Evolutionary conservation across 768 basidiomycete genomes (phyloP), one percentile per base, ranked within the genome.

Genomic region (Boletus edulis): DNA sequence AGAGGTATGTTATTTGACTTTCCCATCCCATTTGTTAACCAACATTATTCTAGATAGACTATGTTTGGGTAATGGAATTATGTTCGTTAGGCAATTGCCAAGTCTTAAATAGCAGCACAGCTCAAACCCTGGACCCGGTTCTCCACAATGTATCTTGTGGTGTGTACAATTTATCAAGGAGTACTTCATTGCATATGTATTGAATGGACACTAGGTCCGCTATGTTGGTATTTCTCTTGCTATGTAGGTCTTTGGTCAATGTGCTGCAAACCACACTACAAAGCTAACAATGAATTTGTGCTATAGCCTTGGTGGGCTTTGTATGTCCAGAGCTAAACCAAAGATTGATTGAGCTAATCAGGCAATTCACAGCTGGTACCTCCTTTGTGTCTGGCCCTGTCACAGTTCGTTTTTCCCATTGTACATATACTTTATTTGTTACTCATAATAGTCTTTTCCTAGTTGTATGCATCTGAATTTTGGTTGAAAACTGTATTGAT

Each of bases 61-160:
- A 60, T 44, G 32, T 63, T 24, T 63, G 62, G 62, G 62, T 63
- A 2, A 29, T 38, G 60, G 37, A 24, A 35, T 5, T 4, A 48
- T 5, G 11, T 17, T 13, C 5, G 24, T 18, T 0, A 11, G n/a
- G 20, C 20, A 10, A 29, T 9, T 5, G 10, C 14, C 0, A 3
- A 8, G 18, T 20, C 8, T 1, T 17, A 50, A 12, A 52, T 4
- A 15, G 4, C 8, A 1, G 2, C 3, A 29, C 27, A 61, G 60
- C 13, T 24, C 8, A 44, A 9, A 42, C 24, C 32, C 0, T 62
- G 60, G 60, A 46, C 55, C 29, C 40, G 48, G 51, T 43, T 62
- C 22, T 61, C 60, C 9, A 31, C 17, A 3, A 17, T 61, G 2
- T 61, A 50, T 29, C 3, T 62, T 32, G 5, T 62, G 7, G 60